Evolutionary conservation across 257 asterid genomes (phyloP), one percentile per base, ranked within the genome.

Genomic region (Solanum sejunctum): DNA sequence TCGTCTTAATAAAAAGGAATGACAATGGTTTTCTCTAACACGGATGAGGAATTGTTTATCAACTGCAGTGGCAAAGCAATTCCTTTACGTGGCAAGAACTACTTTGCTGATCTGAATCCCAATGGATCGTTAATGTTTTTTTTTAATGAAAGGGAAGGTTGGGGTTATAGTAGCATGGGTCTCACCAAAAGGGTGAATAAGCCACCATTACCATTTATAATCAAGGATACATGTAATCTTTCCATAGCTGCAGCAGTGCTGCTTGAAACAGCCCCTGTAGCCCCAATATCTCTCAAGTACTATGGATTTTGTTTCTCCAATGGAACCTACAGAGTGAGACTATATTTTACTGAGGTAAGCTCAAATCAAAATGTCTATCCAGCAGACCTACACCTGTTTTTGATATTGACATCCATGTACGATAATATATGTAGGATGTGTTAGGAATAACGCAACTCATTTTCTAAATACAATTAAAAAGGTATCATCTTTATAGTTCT

Each of bases 91-190:
- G 63, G 20, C 45, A n/a, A 61, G 0, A 9, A 3, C 5, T 77
- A 36, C 36, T 60, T 54, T 28, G 84, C 87, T 28, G 84, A 85
- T 64, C n/a, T n/a, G n/a, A n/a, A n/a, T n/a, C n/a, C n/a, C n/a
- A n/a, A n/a, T n/a, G n/a, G n/a, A 1, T 28, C 20, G 17, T 78
- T 81, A 79, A 79, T 80, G 2, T 85, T 64, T 26, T 13, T 39
- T 17, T 3, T 3, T 28, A 9, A 51, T 12, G 23, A 18, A 15
- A 49, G 3, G 10, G 12, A 45, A 78, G 41, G 21, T 58, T 79
- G 87, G 87, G 87, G 69, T 77, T 85, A 83, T 80, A 86, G 88
- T 77, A 86, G 88, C 57, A 61, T 83, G 86, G 86, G 84, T 49
- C 8, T 17, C 7, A 23, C 15, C 57, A 1, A 28, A 28, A 28